A percentile compares a stretch with the other conserved stretches of the same genome.
Evolutionary conservation across 345 rosid genomes (phyloP).

Genomic region (Passiflora organensis): DNA sequence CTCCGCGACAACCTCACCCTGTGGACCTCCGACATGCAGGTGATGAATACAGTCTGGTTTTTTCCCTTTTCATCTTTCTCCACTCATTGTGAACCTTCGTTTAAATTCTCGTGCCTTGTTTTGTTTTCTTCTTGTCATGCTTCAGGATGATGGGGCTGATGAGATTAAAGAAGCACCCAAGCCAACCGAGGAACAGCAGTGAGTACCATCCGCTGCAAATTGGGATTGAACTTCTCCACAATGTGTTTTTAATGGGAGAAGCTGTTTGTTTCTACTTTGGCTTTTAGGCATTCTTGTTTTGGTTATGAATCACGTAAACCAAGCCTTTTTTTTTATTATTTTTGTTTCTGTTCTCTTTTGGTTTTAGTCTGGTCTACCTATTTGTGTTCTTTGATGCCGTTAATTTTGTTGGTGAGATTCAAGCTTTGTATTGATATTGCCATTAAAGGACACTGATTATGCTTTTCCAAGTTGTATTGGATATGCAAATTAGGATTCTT

Average conservation of each 20-base stretch:
- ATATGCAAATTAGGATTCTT: no score
- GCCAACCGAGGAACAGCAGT: slow-evolving; percentile 51
- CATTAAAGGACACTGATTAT: no score
- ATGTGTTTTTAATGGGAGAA: slow-evolving; percentile 62
- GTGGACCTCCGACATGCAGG: slow-evolving; percentile 99
- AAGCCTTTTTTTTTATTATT: slow-evolving; percentile 6
- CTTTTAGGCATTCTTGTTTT: slow-evolving; percentile 40
- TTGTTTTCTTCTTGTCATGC: no score
- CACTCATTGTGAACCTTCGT: no score
- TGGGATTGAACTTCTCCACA: slow-evolving; percentile 46
- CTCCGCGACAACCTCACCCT: slow-evolving; percentile 94
- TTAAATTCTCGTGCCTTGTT: no score
- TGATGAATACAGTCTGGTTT: no score
- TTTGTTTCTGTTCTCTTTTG: not conserved
- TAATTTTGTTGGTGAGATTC: no score
- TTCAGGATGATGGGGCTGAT: slow-evolving; percentile 86
- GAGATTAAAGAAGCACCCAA: slow-evolving; percentile 84
- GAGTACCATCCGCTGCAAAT: slow-evolving; percentile 19
- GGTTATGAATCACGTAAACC: slow-evolving; percentile 31
- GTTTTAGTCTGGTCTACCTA: slow-evolving; percentile 12
- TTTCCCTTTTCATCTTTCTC: no score
- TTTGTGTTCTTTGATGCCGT: slow-evolving; percentile 17
- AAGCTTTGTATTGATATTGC: no score
- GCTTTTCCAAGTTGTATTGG: no score
- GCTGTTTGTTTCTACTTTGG: slow-evolving; percentile 40